Percentiles rank a stretch among this genome's conserved stretches.
Conservation (phyloP, 805 yeast genomes). For the Schizosaccharomyces octosporus region DNA sequence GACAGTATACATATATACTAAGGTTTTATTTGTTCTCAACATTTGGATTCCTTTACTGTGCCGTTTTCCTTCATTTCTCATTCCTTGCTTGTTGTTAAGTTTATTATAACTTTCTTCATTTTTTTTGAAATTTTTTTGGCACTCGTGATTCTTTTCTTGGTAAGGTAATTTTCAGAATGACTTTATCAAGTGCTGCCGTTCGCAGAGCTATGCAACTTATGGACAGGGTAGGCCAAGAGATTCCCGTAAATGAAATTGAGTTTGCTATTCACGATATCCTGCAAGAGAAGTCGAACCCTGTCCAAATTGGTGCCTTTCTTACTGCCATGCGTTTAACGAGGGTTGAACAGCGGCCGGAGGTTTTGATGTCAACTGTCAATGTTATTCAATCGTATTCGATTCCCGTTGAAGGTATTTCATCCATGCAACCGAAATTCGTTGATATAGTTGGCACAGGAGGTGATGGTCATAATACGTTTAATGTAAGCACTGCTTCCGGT, state of each 20-base stretch:
- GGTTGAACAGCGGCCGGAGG: background rate
- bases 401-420: background rate
- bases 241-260: background rate
- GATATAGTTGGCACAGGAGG: conserved; percentile 99
- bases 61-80: too few relatives aligned
- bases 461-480: conserved; percentile 91
- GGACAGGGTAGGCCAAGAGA: background rate
- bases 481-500: conserved; percentile 85
- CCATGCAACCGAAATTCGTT: conserved; percentile 17
- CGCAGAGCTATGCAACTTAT: background rate
- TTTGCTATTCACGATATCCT: background rate
- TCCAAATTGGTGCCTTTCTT: background rate
- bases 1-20: too few relatives aligned
- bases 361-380: background rate
- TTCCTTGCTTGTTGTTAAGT: too few relatives aligned
- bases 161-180: background rate
- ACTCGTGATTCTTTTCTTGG: too few relatives aligned
- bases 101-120: too few relatives aligned
- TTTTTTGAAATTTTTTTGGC: too few relatives aligned
- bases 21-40: too few relatives aligned
- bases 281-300: background rate
- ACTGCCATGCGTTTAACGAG: background rate
- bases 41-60: too few relatives aligned
- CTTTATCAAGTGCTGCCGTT: background rate
- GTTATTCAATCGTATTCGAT: background rate